Evolutionary conservation across 2,329 filamentous ascomycete species (phyloP).

Genomic region (Cladobotryum protrusum): DNA sequence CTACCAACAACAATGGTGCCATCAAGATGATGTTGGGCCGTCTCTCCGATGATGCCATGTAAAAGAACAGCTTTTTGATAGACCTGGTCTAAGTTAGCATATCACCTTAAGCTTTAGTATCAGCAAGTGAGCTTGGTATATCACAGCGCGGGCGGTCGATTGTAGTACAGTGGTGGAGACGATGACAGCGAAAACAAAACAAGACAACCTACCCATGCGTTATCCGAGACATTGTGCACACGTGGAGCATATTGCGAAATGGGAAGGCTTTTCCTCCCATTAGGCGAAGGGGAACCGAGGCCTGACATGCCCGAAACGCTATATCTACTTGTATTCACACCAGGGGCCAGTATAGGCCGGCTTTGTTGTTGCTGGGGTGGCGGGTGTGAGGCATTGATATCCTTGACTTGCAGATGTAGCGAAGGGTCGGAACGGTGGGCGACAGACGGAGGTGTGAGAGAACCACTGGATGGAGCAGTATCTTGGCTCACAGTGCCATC

Average conservation of each 20-base stretch:
- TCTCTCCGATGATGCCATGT: slow-evolving; percentile 73
- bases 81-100: slow-evolving; percentile 51
- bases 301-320: slow-evolving; percentile 61
- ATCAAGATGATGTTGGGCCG: slow-evolving; percentile 61
- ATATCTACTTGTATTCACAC: slow-evolving; percentile 46
- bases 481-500: slow-evolving; percentile 52
- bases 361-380: slow-evolving; percentile 16
- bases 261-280: slow-evolving; percentile 51
- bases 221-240: slow-evolving; percentile 72
- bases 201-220: slow-evolving; percentile 67
- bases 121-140: no score
- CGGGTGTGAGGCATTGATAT: slow-evolving; percentile 20
- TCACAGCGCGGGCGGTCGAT: no score
- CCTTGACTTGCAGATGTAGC: slow-evolving; percentile 55
- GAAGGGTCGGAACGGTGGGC: slow-evolving; percentile 60
- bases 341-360: slow-evolving; percentile 33
- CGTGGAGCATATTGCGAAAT: slow-evolving; percentile 76
- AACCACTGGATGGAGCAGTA: slow-evolving; percentile 60
- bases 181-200: neutral
- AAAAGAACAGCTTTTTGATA: slow-evolving; percentile 86
- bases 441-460: slow-evolving; percentile 69
- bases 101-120: slow-evolving; percentile 4
- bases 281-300: slow-evolving; percentile 48
- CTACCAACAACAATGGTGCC: slow-evolving; percentile 74
- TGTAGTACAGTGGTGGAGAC: neutral